These are phyloP conservation scores for Dryadomyces quercivorus DNA, from an alignment of 2,329 filamentous ascomycete species.

Conservation along the genomic window DNA sequence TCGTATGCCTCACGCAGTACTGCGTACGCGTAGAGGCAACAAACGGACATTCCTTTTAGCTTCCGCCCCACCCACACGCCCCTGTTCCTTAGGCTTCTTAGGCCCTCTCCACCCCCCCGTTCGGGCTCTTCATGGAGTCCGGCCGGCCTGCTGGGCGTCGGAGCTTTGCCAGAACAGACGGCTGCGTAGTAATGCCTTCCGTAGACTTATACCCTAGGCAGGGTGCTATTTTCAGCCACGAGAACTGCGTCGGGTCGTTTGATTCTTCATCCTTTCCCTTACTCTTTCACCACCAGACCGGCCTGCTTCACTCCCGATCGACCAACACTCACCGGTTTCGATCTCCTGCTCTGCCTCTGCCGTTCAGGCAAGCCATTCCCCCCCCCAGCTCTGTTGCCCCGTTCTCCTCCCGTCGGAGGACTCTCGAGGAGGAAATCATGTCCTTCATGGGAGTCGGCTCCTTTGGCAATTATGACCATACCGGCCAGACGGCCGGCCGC, in stretches of 20 bases:
- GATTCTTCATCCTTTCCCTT: neutral
- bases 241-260: neutral
- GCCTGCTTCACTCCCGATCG: too few relatives aligned
- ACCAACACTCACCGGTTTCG: neutral
- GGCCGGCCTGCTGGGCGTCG: neutral
- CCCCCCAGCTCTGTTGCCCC: neutral
- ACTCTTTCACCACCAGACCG: neutral
- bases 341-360: neutral
- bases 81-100: neutral
- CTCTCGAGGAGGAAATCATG: slow-evolving; percentile 18
- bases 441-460: slow-evolving; percentile 27
- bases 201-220: neutral
- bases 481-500: slow-evolving; percentile 28
- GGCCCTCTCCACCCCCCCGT: neutral
- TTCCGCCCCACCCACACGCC: neutral
- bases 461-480: slow-evolving; percentile 36
- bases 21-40: too few relatives aligned
- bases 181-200: too few relatives aligned
- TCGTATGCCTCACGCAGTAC: too few relatives aligned
- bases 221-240: neutral
- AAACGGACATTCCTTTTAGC: neutral
- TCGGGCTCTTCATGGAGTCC: slow-evolving; percentile 5
- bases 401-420: neutral
- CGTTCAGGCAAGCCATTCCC: neutral
- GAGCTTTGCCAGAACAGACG: neutral